phyloP scores from a whole-genome alignment of 2,329 filamentous ascomycete species.

The Fusarium proliferatum region DNA sequence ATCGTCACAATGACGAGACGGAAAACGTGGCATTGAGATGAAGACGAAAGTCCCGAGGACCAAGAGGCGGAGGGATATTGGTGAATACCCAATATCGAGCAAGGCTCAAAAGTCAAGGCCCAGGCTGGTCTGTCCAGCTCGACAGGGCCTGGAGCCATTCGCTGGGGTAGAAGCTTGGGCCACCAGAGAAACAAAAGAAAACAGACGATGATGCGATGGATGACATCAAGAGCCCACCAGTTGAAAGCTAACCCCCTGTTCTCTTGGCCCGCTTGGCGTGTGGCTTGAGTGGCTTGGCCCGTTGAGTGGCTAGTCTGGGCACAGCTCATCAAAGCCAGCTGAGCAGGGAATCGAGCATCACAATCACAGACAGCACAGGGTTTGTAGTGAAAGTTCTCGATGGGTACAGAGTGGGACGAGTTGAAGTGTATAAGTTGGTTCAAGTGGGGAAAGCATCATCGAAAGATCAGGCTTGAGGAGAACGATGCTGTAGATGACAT shows the following conservation, averaged over 20 bases:
- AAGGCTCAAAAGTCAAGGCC: background rate
- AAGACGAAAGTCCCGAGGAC: slow-evolving; percentile 1
- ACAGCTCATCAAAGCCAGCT: slow-evolving; percentile 41
- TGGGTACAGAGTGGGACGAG: slow-evolving; percentile 23
- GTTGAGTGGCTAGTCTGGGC: slow-evolving; percentile 25
- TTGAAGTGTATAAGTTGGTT: slow-evolving; percentile 11
- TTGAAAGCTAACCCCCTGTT: slow-evolving; percentile 28
- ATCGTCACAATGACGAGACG: slow-evolving; percentile 24
- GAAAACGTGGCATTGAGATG: slow-evolving; percentile 14
- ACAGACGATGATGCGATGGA: slow-evolving; percentile 36
- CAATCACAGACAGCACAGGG: background rate
- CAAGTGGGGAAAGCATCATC: slow-evolving; percentile 16
- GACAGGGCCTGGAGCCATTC: slow-evolving; percentile 19
- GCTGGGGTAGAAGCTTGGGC: slow-evolving; percentile 20
- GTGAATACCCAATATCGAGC: background rate
- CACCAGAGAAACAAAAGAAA: slow-evolving; percentile 3
- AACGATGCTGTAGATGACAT: slow-evolving; percentile 13
- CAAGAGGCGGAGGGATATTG: slow-evolving; percentile 2
- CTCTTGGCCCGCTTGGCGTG: slow-evolving; percentile 30
- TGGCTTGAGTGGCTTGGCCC: slow-evolving; percentile 37
- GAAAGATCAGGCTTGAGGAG: slow-evolving; percentile 3
- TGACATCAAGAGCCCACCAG: slow-evolving; percentile 42
- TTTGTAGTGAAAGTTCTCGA: slow-evolving; percentile 4
- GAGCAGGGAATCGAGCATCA: slow-evolving; percentile 33
- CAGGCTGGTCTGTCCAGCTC: slow-evolving; percentile 31